Base-by-base conservation (phyloP, 139 green algal genomes). In the Astrephomene gubernaculifera region DNA sequence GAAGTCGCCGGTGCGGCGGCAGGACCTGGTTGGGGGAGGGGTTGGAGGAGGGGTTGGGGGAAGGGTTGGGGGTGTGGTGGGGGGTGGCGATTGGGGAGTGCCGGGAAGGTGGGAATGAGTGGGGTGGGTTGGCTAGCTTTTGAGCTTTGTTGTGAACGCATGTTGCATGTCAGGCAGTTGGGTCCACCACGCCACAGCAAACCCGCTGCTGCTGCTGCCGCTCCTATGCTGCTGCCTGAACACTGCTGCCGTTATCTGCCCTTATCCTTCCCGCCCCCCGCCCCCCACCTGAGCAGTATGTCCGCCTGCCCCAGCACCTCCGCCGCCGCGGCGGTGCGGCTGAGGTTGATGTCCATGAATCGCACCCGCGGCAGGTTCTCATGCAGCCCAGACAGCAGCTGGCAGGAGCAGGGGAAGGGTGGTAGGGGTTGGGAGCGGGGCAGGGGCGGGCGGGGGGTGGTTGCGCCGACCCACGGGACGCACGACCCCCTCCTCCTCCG, bases 291-390 rank as follows among this genome's bases (percentile, higher is more conserved):
- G 65, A 91, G 45, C 43, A 97, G 73, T 2, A 71, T 27, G 75
- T 98, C 94, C 33, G 89, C 90, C 31, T 92, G 79, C 38, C 85
- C 81, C 88, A 98, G 73, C 22, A 87, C 72, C 33, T 89, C 85
- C 39, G 90, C 35, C 68, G 94, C 86, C 57, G 43, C 82, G 43
- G 85, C 65, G 9, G 92, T 95, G 36, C 89, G 86, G 41, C 69
- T 60, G 54, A 98, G 79, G 83, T 92, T 91, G 22, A 95, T 90
- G 86, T 97, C 94, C 49, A 95, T 87, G 89, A 90, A 94, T 31
- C 91, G 88, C 72, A 94, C 61, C 12, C 76, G 53, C 10, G 88
- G 88, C 68, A 96, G 75, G 82, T 94, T 95, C 83, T 98, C 94
- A 52, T 94, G 90, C 25, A 96, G 27, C 12, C 91, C 93, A 54